A percentile compares a stretch with the other conserved stretches of the same genome.
Conservation (phyloP, 371 early-diverging fungal species). For the Fennellomyces sp. region DNA sequence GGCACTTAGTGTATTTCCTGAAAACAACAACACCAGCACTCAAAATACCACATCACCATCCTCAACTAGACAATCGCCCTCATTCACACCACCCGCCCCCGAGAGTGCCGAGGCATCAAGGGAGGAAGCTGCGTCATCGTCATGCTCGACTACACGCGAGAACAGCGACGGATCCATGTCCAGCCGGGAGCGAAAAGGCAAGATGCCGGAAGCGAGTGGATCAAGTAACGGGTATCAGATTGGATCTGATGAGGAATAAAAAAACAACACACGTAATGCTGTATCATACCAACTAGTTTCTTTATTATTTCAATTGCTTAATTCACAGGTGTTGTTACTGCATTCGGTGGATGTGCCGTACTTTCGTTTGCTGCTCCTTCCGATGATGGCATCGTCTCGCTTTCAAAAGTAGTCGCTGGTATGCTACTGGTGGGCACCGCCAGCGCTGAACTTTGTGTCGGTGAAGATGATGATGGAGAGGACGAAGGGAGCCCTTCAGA, state of each 20-base stretch:
- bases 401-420: neutral
- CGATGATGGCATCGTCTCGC: neutral
- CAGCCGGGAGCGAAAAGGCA: conserved; percentile 3
- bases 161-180: too few species aligned
- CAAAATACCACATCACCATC: neutral
- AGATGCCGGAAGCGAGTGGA: conserved; percentile 5
- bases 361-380: neutral
- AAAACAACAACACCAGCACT: neutral
- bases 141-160: too few species aligned
- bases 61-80: neutral
- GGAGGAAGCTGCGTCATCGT: neutral
- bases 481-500: conserved; percentile 3
- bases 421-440: too few species aligned
- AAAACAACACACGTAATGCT: neutral
- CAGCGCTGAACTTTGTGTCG: neutral
- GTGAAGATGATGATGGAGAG: conserved; percentile 9
- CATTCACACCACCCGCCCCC: neutral
- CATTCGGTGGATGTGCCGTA: neutral
- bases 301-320: too few species aligned
- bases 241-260: conserved; percentile 3
- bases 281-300: neutral
- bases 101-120: neutral
- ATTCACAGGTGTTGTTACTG: conserved; percentile 1
- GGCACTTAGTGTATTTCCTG: conserved; percentile 51
- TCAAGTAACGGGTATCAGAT: neutral